Evolutionary conservation across 139 green algal genomes (phyloP), one percentile per base, ranked within the genome.

Genomic region (Picochlorum sp.): DNA sequence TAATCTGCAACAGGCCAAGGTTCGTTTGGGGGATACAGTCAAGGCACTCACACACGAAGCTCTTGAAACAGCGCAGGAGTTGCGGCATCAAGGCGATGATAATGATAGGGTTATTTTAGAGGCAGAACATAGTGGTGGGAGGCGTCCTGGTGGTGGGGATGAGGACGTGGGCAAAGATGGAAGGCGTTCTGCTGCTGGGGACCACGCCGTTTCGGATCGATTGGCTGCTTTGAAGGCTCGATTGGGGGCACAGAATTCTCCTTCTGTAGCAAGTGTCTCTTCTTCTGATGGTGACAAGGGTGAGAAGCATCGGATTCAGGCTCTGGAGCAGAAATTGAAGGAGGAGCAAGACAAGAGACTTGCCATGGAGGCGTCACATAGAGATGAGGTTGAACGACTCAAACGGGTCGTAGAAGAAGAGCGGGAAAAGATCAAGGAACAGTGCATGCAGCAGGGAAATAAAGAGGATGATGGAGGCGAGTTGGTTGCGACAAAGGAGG

Each of bases 11-110:
- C 47, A 54, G 47, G 47, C 47, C n/a, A 20, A 21, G n/a, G 47
- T 21, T 21, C 47, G 47, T 20, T 54, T 54, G 47, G 47, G 47
- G n/a, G 23, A 59, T 64, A 46, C 32, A 15, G 51, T 34, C 20
- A 70, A 70, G 64, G 16, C 28, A 34, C 49, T 75, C n/a, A 61
- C 63, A 32, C 13, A 24, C 2, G 71, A 78, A 38, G 71, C 71
- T 4, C 16, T 61, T 9, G 71, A 68, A 14, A 78, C 71, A 4
- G 65, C 67, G 11, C 15, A 64, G 0, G 71, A 78, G 60, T 37
- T 78, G 5, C 23, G 61, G 3, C n/a, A 62, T 16, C 7, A 41
- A 41, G 34, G 34, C 34, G 34, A 41, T 41, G 34, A 41, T 41
- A 41, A 3, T 11, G 34, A 41, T 41, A 41, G 34, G 7, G 8